Percentiles rank a stretch among this genome's conserved stretches.
Evolutionary conservation across 2,329 filamentous ascomycete genomes (phyloP).

Genomic region (Tolypocladium inflatum): DNA sequence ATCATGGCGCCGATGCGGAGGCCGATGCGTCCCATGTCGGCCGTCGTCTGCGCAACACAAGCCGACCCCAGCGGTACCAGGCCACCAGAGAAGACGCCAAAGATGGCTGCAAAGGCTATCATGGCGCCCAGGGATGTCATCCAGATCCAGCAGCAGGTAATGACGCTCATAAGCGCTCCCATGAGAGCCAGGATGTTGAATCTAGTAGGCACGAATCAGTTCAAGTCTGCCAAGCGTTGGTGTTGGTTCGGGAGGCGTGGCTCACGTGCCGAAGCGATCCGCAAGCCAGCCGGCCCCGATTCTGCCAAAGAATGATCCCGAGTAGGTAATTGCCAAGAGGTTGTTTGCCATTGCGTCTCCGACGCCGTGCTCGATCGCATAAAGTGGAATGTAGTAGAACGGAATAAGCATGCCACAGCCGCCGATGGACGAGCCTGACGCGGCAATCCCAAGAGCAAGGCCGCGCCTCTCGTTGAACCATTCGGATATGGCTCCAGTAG

Average conservation of each 20-base stretch:
- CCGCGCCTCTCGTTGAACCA: conserved; percentile 20
- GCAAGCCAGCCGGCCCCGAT: conserved; percentile 41
- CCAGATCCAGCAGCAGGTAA: conserved; percentile 21
- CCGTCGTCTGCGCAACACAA: conserved; percentile 19
- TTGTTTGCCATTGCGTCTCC: conserved; percentile 45
- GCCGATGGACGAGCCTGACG: conserved; percentile 20
- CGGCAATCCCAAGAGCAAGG: conserved; percentile 19
- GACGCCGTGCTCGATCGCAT: conserved; percentile 37
- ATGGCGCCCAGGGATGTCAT: conserved; percentile 10
- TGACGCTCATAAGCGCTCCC: conserved; percentile 11
- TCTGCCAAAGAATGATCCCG: conserved; percentile 42
- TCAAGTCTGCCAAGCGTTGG: not conserved
- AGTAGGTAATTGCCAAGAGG: conserved; percentile 52
- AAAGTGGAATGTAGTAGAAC: conserved; percentile 32
- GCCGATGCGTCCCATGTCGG: conserved; percentile 17
- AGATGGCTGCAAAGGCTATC: conserved; percentile 14
- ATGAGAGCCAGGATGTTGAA: conserved; percentile 31
- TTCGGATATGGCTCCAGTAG: conserved; percentile 16
- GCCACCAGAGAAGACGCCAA: conserved; percentile 20
- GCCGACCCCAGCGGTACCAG: conserved; percentile 22
- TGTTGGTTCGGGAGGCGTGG: not conserved
- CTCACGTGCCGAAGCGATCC: conserved; percentile 35
- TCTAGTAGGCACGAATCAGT: not conserved
- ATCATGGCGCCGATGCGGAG: conserved; percentile 22
- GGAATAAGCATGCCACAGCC: conserved; percentile 20